Evolutionary conservation across 225 moss, liverwort and hornwort genomes (phyloP).

Genomic region (Sphagnum contortum): DNA sequence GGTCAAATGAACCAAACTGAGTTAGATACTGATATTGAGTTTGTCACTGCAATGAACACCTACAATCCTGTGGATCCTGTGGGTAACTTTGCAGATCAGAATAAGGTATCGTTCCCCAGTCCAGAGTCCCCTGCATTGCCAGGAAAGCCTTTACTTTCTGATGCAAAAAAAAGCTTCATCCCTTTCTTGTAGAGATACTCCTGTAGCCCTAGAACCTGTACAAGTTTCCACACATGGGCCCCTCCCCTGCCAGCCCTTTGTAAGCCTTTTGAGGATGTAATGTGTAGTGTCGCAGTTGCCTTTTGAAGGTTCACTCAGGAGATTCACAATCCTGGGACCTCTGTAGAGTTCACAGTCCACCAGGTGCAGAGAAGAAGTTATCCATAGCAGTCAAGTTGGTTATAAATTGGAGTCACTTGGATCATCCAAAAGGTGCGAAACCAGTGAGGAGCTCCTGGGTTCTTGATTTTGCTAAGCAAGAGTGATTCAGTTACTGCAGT

Average conservation of each 20-base stretch:
- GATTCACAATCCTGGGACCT: slow-evolving; percentile 11
- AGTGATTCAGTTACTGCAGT: too few relatives aligned
- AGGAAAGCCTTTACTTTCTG: slow-evolving; percentile 58
- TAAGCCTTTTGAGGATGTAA: slow-evolving; percentile 7
- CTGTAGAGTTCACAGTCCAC: slow-evolving; percentile 15
- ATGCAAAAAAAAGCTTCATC: slow-evolving; percentile 24
- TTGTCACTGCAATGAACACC: slow-evolving; percentile 32
- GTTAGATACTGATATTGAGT: slow-evolving; percentile 13
- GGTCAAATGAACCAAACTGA: slow-evolving; percentile 4
- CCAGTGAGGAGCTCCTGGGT: too few relatives aligned
- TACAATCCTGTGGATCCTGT: slow-evolving; percentile 27
- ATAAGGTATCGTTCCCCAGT: slow-evolving; percentile 38
- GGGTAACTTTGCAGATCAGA: slow-evolving; percentile 44
- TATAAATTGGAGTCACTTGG: too few relatives aligned
- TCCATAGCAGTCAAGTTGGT: too few relatives aligned
- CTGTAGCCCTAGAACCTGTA: neutral
- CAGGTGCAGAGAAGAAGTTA: too few relatives aligned
- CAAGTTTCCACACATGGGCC: slow-evolving; percentile 3
- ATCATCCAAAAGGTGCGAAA: too few relatives aligned
- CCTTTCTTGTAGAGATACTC: slow-evolving; percentile 39
- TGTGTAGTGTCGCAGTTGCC: slow-evolving; percentile 15
- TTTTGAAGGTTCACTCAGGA: slow-evolving; percentile 15
- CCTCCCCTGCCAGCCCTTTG: slow-evolving; percentile 18
- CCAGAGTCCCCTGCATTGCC: slow-evolving; percentile 72
- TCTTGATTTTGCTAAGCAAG: too few relatives aligned